Percentiles rank a stretch among this genome's conserved stretches.
Conservation (phyloP, 371 early-diverging fungal species). For the Rhizopus sp. region DNA sequence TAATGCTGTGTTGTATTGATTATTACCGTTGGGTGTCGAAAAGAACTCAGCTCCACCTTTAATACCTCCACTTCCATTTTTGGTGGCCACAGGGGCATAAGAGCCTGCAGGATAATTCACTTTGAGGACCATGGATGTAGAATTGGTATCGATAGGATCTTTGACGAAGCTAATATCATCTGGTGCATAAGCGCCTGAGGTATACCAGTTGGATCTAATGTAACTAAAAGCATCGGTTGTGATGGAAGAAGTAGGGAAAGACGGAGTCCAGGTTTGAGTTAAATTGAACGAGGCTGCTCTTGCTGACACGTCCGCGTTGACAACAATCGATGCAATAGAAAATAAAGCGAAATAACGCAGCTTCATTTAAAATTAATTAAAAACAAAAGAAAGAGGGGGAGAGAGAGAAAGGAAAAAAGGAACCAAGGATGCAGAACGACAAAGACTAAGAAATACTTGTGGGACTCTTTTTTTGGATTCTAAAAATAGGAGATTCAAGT, state of each 20-base stretch:
- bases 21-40: slow-evolving; percentile 40
- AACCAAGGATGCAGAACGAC: background rate
- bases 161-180: slow-evolving; percentile 11
- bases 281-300: slow-evolving; percentile 32
- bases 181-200: slow-evolving; percentile 15
- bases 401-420: slow-evolving; percentile 3
- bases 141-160: slow-evolving; percentile 16
- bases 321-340: background rate
- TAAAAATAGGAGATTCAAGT: slow-evolving; percentile 10
- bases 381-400: slow-evolving; percentile 4
- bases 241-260: slow-evolving; percentile 22
- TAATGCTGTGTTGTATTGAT: slow-evolving; percentile 40
- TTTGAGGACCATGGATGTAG: slow-evolving; percentile 8
- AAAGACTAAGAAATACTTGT: slow-evolving; percentile 1
- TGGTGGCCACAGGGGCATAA: slow-evolving; percentile 30
- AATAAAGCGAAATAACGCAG: background rate
- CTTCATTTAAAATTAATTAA: slow-evolving; percentile 2
- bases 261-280: slow-evolving; percentile 36
- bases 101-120: slow-evolving; percentile 25
- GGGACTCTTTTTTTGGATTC: slow-evolving; percentile 2
- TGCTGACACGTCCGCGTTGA: slow-evolving; percentile 6
- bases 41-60: slow-evolving; percentile 54
- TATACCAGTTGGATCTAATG: slow-evolving; percentile 16
- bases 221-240: slow-evolving; percentile 8
- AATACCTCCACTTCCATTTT: slow-evolving; percentile 29